Base-by-base conservation (phyloP, 106 monocot genomes). In the Vanilla planifolia region DNA sequence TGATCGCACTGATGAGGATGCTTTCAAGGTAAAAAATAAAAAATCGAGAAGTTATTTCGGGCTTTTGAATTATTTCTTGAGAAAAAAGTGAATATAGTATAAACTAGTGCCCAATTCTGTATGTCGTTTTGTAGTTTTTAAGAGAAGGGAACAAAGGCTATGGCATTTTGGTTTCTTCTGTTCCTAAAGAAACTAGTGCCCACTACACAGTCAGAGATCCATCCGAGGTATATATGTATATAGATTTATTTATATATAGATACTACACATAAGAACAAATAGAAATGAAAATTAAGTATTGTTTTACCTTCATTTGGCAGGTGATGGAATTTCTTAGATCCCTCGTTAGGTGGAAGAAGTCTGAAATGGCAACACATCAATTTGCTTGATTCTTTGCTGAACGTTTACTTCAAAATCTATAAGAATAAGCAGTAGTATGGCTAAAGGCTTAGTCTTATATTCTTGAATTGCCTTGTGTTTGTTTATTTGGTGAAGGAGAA, bases 1-100 rank as follows among this genome's bases (percentile, higher is more conserved):
- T 64, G 92, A 92, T 51, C 73, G 70, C 9, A 92, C 87, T 5
- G 92, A 92, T 33, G 92, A 92, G 69, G 92, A 92, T 72, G 92
- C 92, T 23, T 88, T 92, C 58, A 81, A 88, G 79, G 92, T 92
- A 35, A n/a, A 22, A 1, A n/a, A 26, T 43, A 6, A 24, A 3
- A 5, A n/a, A n/a, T n/a, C n/a, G n/a, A n/a, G n/a, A n/a, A n/a
- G n/a, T 2, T 28, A 23, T 14, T 24, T n/a, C 25, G 16, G 13
- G 3, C 16, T 8, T 66, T 55, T 14, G 3, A 41, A 27, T 53
- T 24, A 35, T 59, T 5, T 53, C 30, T 29, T 30, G 19, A 36
- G 14, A 14, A 36, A 7, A n/a, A 13, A 19, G 33, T 8, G 2
- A 20, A 17, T n/a, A 10, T 17, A 33, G 11, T 35, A 34, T n/a